Base-by-base conservation (phyloP, 2,329 filamentous ascomycete species). In the Colletotrichum higginsianum region DNA sequence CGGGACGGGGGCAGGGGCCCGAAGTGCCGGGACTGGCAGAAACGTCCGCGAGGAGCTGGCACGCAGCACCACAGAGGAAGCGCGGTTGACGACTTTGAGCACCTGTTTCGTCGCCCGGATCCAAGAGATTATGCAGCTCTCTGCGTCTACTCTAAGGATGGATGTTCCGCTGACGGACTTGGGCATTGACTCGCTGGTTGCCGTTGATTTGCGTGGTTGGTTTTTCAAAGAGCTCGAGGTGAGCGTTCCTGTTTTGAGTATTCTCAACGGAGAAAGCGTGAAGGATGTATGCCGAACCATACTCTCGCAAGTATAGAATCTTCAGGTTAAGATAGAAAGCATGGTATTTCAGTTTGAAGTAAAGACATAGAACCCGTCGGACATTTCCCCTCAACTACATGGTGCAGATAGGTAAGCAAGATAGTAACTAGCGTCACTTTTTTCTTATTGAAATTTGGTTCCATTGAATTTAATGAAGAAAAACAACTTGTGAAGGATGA, bases 171-270 rank as follows among this genome's bases (percentile, higher is more conserved):
- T 66, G 46, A 50, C 38, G 55, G 49, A 76, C 5, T 69, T 75
- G 35, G 79, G 79, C 47, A 71, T 78, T 35, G 76, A 79, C 66
- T 76, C 76, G 13, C 71, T 80, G 15, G 73, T 78, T 2, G 78
- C 76, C 4, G 72, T 77, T n/a, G 77, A 77, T 79, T 82, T 84
- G 5, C 81, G 85, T 2, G 78, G 82, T 7, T 88, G 86, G 86
- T 86, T 87, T 68, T 62, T 82, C 42, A 85, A 84, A 67, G 78
- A 85, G 61, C 57, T 87, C 0, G 73, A 80, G 1, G 76, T 83
- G 1, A 83, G 87, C 58, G 78, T 87, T 1, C 82, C 84, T 0
- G 80, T 86, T 0, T 76, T 87, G 16, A 85, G 85, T 70, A 79
- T 88, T 50, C 74, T 86, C 4, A 78, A 81, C 11, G 82, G 81